A percentile compares a stretch with the other conserved stretches of the same genome.
Conservation (phyloP, 2,329 filamentous ascomycete species). For the Cylindrodendrum hubeiense region DNA sequence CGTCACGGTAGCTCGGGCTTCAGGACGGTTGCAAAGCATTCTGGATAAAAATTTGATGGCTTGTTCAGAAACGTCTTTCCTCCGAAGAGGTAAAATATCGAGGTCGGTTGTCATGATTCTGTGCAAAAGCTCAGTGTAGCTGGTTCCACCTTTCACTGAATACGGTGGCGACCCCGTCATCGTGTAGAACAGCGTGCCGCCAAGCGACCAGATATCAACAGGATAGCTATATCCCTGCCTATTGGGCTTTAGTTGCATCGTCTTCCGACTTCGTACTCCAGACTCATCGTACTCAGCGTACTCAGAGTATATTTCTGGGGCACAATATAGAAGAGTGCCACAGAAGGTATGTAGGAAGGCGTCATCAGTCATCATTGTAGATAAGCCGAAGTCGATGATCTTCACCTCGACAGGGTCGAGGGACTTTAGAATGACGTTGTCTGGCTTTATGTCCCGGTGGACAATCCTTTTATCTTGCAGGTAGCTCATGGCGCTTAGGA, state of each 20-base stretch:
- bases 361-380: slow-evolving; percentile 91
- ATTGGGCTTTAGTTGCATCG: slow-evolving; percentile 66
- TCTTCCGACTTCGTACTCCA: slow-evolving; percentile 72
- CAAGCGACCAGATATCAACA: slow-evolving; percentile 96
- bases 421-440: slow-evolving; percentile 91
- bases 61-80: slow-evolving; percentile 69
- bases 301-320: slow-evolving; percentile 92
- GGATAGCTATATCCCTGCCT: slow-evolving; percentile 85
- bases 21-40: slow-evolving; percentile 88
- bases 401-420: slow-evolving; percentile 84
- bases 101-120: slow-evolving; percentile 86
- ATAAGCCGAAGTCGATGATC: slow-evolving; percentile 95
- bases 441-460: slow-evolving; percentile 98
- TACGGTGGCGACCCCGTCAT: slow-evolving; percentile 87
- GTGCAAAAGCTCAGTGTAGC: slow-evolving; percentile 82
- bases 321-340: slow-evolving; percentile 94
- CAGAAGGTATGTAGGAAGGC: slow-evolving; percentile 97
- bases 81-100: slow-evolving; percentile 73
- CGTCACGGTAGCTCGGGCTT: slow-evolving; percentile 78
- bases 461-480: slow-evolving; percentile 91
- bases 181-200: slow-evolving; percentile 89
- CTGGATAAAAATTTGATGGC: slow-evolving; percentile 80
- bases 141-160: slow-evolving; percentile 79
- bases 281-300: slow-evolving; percentile 77
- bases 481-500: slow-evolving; percentile 86